phyloP scores from a whole-genome alignment of 768 basidiomycete genomes.

The Cystofilobasidium bisporidii region DNA sequence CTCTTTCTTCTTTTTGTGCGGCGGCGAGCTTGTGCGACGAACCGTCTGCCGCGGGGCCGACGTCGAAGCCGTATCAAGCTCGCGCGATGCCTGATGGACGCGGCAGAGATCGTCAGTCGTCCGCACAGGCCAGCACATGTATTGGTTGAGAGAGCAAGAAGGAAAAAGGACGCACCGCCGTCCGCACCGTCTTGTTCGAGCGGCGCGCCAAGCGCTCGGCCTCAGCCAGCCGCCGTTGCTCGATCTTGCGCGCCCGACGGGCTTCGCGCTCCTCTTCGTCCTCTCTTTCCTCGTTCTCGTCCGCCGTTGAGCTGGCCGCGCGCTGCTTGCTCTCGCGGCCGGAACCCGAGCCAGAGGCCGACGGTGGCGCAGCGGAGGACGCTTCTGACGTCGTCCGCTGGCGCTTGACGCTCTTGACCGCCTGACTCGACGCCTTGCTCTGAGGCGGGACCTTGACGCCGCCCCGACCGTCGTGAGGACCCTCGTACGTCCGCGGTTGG shows the following conservation, averaged over 20 bases:
- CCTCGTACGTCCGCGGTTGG: background rate
- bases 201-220: no score
- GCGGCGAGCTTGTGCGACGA: no score
- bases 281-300: background rate
- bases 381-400: background rate
- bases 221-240: background rate
- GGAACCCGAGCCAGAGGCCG: background rate
- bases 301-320: background rate
- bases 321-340: background rate
- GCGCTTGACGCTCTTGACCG: background rate
- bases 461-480: background rate
- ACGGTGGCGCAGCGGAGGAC: background rate
- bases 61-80: no score
- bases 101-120: no score
- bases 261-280: background rate
- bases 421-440: background rate
- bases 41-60: no score
- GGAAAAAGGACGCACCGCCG: background rate
- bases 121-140: no score
- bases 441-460: background rate
- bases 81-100: no score
- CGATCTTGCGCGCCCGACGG: background rate
- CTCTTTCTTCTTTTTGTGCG: no score
- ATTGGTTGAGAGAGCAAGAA: no score
- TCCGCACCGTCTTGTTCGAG: background rate